Evolutionary conservation across 805 yeast species (phyloP).

Genomic region (Candida schatavii): DNA sequence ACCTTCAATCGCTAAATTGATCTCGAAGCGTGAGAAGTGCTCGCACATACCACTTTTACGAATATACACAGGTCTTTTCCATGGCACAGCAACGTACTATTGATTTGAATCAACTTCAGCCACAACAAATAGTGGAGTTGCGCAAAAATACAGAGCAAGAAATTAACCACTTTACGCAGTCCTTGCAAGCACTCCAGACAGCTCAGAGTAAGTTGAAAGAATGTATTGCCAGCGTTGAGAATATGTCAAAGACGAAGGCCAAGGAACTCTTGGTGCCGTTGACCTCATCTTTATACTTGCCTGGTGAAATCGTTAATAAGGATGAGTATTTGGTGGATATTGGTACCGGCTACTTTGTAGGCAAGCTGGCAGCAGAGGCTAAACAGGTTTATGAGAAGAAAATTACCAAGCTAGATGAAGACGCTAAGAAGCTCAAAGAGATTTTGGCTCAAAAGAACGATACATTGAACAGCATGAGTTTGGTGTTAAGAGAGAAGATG

Average conservation of each 20-base stretch:
- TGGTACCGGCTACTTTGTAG: constrained; percentile 95
- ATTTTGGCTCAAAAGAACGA: constrained; percentile 75
- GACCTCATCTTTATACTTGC: constrained; percentile 84
- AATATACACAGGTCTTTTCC: not conserved
- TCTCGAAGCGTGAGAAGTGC: no score
- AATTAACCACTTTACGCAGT: constrained; percentile 78
- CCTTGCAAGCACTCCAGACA: constrained; percentile 76
- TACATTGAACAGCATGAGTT: constrained; percentile 59
- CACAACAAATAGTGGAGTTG: constrained; percentile 82
- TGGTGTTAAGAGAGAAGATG: constrained; percentile 51
- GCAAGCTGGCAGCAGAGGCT: constrained; percentile 68
- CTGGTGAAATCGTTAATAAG: constrained; percentile 68
- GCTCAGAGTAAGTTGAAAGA: constrained; percentile 83
- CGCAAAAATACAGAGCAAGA: constrained; percentile 83
- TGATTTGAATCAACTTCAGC: constrained; percentile 67
- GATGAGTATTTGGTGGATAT: constrained; percentile 83
- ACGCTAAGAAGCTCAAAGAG: constrained; percentile 68
- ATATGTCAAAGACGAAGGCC: constrained; percentile 40
- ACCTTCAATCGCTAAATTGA: no score
- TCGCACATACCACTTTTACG: not conserved
- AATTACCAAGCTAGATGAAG: constrained; percentile 67
- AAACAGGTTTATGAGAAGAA: constrained; percentile 69
- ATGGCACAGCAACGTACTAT: constrained; percentile 21
- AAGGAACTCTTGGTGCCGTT: constrained; percentile 76
- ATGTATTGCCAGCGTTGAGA: constrained; percentile 68